Evolutionary conservation across 805 yeast genomes (phyloP), one percentile per base, ranked within the genome.

Genomic region (Vanderwaltozyma polyspora): DNA sequence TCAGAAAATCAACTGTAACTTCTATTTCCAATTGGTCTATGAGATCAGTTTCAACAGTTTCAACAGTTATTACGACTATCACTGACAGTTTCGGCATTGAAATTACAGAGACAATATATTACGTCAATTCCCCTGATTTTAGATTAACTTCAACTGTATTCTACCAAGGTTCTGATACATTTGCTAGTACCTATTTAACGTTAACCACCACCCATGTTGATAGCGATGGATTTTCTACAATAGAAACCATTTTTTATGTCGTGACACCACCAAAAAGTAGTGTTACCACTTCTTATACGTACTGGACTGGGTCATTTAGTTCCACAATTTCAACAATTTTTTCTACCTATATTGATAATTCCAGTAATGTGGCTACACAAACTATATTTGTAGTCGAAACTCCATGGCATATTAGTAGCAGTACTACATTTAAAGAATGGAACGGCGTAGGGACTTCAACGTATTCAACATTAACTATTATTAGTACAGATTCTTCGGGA

Each of bases 41-140:
- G 9, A 6, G 36, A 4, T 19, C 7, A 14, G 29, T 33, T 4
- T 28, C 30, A 13, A 37, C 40, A 12, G 31, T 31, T 31, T 31
- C 35, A 5, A 38, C 41, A 13, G 7, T n/a, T 25, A 6, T 8
- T n/a, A n/a, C 12, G 7, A n/a, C 12, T 25, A 6, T 9, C 9
- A 25, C 27, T 8, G 13, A 13, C 6, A 9, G 13, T 9, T 8
- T 6, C 11, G 28, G 22, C 15, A 4, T 18, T 15, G 27, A 25
- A 25, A 25, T 13, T 13, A 25, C 27, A 8, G 10, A 7, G 7
- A 21, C 23, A 7, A 21, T 21, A 8, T 21, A 21, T 21, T 21
- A 8, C 7, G 23, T 21, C 10, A 10, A 10, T 21, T 8, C 27
- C n/a, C 27, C n/a, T 8, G 27, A 6, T 12, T 9, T n/a, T 11